A percentile compares a stretch with the other conserved stretches of the same genome.
Conservation (phyloP, 2,329 filamentous ascomycete genomes). For the Myriosclerotinia duriaeana region DNA sequence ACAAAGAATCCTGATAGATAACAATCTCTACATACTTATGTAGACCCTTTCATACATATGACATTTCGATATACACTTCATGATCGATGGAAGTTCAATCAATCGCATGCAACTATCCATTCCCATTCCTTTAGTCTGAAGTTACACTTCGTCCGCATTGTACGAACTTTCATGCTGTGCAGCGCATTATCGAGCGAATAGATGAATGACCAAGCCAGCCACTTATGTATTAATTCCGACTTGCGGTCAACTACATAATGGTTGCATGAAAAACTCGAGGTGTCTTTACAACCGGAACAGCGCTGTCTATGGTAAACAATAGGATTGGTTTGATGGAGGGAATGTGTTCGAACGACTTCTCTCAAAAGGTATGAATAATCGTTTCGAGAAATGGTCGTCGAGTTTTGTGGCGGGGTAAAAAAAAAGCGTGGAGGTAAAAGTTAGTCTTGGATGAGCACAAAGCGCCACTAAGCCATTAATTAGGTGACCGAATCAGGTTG, state of each 20-base stretch:
- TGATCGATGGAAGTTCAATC: background rate
- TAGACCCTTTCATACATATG: slow-evolving; percentile 11
- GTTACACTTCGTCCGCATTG: background rate
- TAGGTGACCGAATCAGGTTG: background rate
- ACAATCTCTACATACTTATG: background rate
- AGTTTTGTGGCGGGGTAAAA: slow-evolving; percentile 1
- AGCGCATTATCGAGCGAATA: slow-evolving; percentile 1
- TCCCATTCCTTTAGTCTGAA: background rate
- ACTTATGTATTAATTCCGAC: slow-evolving; percentile 7
- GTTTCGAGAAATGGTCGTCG: background rate
- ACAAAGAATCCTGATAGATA: background rate
- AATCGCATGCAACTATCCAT: background rate
- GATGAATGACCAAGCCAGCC: background rate
- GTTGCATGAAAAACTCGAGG: slow-evolving; percentile 6
- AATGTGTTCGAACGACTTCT: background rate
- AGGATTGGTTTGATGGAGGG: background rate
- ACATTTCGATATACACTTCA: background rate
- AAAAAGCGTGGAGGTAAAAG: slow-evolving; percentile 1
- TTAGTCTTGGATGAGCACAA: slow-evolving; percentile 1
- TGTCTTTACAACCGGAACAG: background rate
- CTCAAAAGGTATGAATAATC: background rate
- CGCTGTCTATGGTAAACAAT: background rate
- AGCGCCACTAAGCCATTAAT: background rate
- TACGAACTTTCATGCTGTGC: background rate
- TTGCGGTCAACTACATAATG: background rate